Evolutionary conservation across 164 flowering plant species (phyloP).

Genomic region (Vitis labrusca): DNA sequence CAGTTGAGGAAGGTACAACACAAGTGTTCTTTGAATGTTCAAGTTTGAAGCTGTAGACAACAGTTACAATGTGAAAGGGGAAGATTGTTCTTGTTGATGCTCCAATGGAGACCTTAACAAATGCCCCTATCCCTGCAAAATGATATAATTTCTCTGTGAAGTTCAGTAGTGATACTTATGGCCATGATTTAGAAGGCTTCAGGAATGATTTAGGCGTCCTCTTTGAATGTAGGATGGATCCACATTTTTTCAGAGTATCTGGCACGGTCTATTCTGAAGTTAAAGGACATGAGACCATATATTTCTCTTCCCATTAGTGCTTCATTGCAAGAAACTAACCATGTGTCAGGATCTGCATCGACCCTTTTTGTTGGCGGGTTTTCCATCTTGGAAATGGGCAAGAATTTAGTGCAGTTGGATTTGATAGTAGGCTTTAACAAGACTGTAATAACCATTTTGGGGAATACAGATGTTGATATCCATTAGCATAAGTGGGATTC

Average conservation of each 20-base stretch:
- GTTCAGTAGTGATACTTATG: constrained; percentile 39
- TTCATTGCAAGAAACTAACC: constrained; percentile 39
- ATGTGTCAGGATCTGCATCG: constrained; percentile 61
- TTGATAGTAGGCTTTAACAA: constrained; percentile 52
- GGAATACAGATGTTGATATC: constrained; percentile 82
- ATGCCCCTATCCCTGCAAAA: constrained; percentile 63
- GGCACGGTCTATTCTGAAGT: constrained; percentile 41
- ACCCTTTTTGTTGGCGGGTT: constrained; percentile 82
- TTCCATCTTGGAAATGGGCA: constrained; percentile 45
- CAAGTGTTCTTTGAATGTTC: constrained; percentile 50
- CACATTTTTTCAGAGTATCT: constrained; percentile 74
- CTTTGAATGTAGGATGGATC: constrained; percentile 69
- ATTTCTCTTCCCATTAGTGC: constrained; percentile 53
- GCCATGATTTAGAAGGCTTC: constrained; percentile 19
- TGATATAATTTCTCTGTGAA: constrained; percentile 72
- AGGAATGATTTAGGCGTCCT: constrained; percentile 24
- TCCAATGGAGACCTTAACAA: constrained; percentile 63
- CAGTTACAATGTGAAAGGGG: constrained; percentile 50
- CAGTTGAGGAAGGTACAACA: constrained; percentile 63
- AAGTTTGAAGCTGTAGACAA: constrained; percentile 54
- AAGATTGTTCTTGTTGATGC: constrained; percentile 50
- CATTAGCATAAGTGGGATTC: constrained; percentile 51
- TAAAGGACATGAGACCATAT: constrained; percentile 39
- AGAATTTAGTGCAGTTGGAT: constrained; percentile 50
- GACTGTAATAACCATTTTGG: constrained; percentile 59